phyloP scores from a whole-genome alignment of 2,329 filamentous ascomycete genomes.

The Xylariaceae sp. region DNA sequence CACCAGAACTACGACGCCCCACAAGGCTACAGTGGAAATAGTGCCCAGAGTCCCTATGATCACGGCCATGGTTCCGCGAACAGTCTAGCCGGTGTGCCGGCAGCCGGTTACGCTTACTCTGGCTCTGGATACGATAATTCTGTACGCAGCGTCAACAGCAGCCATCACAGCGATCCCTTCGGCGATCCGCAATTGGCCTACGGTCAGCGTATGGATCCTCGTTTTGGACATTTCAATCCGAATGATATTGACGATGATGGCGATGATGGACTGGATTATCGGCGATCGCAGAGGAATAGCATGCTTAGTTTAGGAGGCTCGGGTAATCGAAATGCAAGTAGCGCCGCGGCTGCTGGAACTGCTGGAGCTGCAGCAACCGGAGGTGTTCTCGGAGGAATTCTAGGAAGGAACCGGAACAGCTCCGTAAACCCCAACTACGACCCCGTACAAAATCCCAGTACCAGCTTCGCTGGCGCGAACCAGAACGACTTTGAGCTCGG shows the following conservation, averaged over 20 bases:
- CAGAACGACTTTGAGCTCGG: constrained; percentile 34
- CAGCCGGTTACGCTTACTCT: constrained; percentile 29
- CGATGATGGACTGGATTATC: constrained; percentile 71
- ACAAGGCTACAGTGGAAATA: constrained; percentile 15
- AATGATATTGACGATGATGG: constrained; percentile 81
- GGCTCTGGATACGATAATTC: constrained; percentile 34
- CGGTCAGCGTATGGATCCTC: constrained; percentile 42
- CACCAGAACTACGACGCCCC: constrained; percentile 22
- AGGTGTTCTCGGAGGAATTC: constrained; percentile 40
- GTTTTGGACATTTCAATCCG: constrained; percentile 65
- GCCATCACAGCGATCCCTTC: constrained; percentile 63
- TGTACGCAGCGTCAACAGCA: constrained; percentile 47
- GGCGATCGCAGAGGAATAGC: constrained; percentile 49
- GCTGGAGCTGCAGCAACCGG: constrained; percentile 47
- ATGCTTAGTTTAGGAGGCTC: constrained; percentile 55
- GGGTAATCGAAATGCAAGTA: constrained; percentile 36
- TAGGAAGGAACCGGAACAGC: constrained; percentile 32
- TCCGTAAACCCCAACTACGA: constrained; percentile 48
- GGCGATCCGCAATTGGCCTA: constrained; percentile 48
- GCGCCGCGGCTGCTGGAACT: constrained; percentile 42
- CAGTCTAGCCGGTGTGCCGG: constrained; percentile 37
- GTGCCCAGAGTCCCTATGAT: constrained; percentile 22
- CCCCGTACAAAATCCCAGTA: constrained; percentile 41
- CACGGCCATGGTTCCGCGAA: constrained; percentile 38
- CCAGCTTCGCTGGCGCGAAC: constrained; percentile 30